A percentile compares a stretch with the other conserved stretches of the same genome.
phyloP scores from a whole-genome alignment of 2,329 filamentous ascomycete genomes.

The Penicillium sp. region DNA sequence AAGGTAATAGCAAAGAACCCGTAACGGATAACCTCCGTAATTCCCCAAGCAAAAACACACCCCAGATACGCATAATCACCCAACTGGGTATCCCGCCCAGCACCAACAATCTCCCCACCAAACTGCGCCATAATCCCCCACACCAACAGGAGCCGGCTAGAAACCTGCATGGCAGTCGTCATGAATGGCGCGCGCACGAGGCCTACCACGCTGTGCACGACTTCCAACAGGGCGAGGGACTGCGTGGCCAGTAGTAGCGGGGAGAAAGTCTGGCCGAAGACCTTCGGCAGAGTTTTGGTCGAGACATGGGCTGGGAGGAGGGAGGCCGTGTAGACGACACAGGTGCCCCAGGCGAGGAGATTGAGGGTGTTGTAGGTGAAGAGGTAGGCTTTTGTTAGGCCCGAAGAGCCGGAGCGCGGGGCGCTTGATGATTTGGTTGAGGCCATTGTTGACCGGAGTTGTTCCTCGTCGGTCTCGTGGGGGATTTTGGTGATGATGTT shows the following conservation, averaged over 20 bases:
- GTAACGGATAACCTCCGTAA: constrained; percentile 93
- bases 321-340: constrained; percentile 68
- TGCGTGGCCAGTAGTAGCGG: constrained; percentile 64
- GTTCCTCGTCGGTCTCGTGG: background rate
- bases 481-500: constrained; percentile 11
- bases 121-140: constrained; percentile 80
- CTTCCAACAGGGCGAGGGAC: constrained; percentile 77
- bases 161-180: constrained; percentile 88
- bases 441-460: constrained; percentile 15
- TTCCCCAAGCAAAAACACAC: constrained; percentile 74
- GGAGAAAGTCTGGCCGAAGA: constrained; percentile 50
- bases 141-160: constrained; percentile 81
- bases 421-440: constrained; percentile 14
- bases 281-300: constrained; percentile 40
- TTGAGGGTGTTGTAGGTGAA: constrained; percentile 81
- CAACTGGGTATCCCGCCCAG: constrained; percentile 21
- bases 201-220: constrained; percentile 75
- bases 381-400: constrained; percentile 67
- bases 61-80: constrained; percentile 48
- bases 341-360: constrained; percentile 72
- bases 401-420: constrained; percentile 35
- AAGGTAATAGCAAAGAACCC: constrained; percentile 77
- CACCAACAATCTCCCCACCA: constrained; percentile 36
- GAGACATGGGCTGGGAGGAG: constrained; percentile 55
- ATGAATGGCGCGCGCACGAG: constrained; percentile 80